Conservation (phyloP, 331 rosid species). For the Prunus yedoensis region DNA sequence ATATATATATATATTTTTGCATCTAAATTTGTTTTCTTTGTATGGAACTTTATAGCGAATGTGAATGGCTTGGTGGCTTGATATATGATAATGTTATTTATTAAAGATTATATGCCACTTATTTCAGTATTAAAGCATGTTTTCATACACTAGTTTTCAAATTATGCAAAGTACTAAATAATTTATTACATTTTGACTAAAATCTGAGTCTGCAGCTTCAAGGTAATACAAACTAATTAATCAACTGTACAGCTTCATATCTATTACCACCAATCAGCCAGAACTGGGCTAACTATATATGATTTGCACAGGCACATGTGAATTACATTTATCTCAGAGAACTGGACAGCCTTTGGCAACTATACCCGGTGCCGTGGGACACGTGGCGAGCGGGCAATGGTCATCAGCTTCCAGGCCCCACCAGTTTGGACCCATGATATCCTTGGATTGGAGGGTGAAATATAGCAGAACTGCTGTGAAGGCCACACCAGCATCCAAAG, state of each 20-base stretch:
- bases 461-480: conserved; percentile 52
- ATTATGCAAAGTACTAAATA: neutral
- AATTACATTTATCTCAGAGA: conserved; percentile 14
- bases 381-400: conserved; percentile 60
- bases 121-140: neutral
- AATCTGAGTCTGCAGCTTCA: neutral
- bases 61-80: neutral
- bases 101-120: neutral
- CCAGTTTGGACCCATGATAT: conserved; percentile 58
- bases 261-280: neutral
- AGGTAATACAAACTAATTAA: neutral
- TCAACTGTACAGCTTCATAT: conserved; percentile 8
- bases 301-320: neutral
- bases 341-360: conserved; percentile 54
- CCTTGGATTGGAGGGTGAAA: conserved; percentile 51
- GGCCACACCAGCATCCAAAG: conserved; percentile 77
- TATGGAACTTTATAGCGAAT: no score
- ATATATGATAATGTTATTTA: neutral
- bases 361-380: conserved; percentile 78
- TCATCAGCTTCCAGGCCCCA: conserved; percentile 61
- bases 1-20: no score
- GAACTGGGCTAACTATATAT: neutral
- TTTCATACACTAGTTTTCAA: neutral
- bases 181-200: neutral
- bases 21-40: no score